Conservation (phyloP, 768 basidiomycete species). For the Chalciporus chontae region DNA sequence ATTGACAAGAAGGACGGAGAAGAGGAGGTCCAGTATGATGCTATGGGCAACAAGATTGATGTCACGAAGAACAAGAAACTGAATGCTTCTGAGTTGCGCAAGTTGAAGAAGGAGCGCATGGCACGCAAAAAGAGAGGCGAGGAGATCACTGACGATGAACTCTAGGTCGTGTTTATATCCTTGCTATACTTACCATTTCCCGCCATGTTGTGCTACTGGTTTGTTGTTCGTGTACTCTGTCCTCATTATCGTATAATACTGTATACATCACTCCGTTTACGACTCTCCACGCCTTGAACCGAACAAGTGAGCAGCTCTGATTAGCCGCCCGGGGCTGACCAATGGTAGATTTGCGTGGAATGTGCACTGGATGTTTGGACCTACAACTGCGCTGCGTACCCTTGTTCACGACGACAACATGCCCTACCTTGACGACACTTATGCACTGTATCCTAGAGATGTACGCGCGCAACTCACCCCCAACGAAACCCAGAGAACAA, state of each 20-base stretch:
- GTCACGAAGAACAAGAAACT: conserved; percentile 84
- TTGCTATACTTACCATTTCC: conserved; percentile 13
- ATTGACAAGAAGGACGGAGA: conserved; percentile 94
- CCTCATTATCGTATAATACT: conserved; percentile 15
- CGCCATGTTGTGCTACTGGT: conserved; percentile 13
- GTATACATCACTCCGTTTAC: conserved; percentile 12
- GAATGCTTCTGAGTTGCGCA: conserved; percentile 77
- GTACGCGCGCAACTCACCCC: conserved; percentile 47
- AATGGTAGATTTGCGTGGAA: neutral
- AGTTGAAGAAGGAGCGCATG: conserved; percentile 96
- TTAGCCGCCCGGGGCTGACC: neutral
- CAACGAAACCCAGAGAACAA: conserved; percentile 67
- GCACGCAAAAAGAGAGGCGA: conserved; percentile 85
- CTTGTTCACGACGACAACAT: conserved; percentile 28
- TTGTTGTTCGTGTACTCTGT: conserved; percentile 21
- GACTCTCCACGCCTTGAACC: neutral
- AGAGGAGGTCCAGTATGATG: conserved; percentile 90
- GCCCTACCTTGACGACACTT: conserved; percentile 22
- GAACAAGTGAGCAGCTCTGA: no score
- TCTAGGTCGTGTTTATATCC: conserved; percentile 27
- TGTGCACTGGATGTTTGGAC: neutral
- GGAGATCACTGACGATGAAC: conserved; percentile 64
- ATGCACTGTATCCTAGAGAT: conserved; percentile 25
- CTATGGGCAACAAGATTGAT: conserved; percentile 97
- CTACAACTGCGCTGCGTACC: conserved; percentile 4